Evolutionary conservation across 768 basidiomycete species (phyloP).

Genomic region (Phylloporus arenicola): DNA sequence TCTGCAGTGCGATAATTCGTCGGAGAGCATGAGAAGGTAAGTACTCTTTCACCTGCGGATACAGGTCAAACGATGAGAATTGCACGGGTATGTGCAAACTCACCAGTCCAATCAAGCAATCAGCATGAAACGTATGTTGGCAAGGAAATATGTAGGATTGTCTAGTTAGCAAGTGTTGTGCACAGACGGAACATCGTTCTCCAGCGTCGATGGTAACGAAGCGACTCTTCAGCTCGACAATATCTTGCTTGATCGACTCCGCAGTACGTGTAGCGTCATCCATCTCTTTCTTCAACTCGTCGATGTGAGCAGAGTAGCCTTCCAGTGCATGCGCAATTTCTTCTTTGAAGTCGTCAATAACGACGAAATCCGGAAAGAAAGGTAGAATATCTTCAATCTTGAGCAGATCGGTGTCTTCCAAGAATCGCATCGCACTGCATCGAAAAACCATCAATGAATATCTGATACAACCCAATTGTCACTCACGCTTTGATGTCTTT

Average conservation of each 20-base stretch:
- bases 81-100: conserved; percentile 28
- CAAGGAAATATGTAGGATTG: conserved; percentile 99
- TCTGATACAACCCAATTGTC: background rate
- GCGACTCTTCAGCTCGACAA: conserved; percentile 74
- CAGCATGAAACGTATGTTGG: conserved; percentile 95
- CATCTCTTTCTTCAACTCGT: conserved; percentile 88
- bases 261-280: conserved; percentile 90
- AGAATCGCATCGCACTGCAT: conserved; percentile 88
- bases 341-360: conserved; percentile 99
- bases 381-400: conserved; percentile 99
- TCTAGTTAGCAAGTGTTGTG: conserved; percentile 67
- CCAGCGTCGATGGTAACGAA: conserved; percentile 88
- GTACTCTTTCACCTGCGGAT: conserved; percentile 80
- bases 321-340: conserved; percentile 96
- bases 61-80: background rate
- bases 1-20: conserved; percentile 81
- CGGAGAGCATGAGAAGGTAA: conserved; percentile 77
- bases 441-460: background rate
- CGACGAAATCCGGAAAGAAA: conserved; percentile 99
- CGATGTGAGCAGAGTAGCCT: conserved; percentile 89
- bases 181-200: conserved; percentile 83
- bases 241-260: conserved; percentile 90
- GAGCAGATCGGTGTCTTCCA: conserved; percentile 89
- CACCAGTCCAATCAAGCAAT: conserved; percentile 92
- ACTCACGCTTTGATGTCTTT: conserved; percentile 96